Conservation (phyloP, 768 basidiomycete species). For the Termitomyces sp. region DNA sequence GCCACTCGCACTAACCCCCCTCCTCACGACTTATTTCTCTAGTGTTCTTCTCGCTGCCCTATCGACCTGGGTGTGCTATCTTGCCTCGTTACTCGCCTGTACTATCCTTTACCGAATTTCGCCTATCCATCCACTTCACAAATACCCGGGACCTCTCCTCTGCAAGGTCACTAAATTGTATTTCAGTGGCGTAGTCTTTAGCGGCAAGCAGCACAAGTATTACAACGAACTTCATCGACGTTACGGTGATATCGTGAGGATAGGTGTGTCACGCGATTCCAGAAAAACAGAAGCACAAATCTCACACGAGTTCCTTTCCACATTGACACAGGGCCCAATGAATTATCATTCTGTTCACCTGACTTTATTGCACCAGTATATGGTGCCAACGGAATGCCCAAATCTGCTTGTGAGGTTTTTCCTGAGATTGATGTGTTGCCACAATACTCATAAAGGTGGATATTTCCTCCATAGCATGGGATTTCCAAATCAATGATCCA, state of each 20-base stretch:
- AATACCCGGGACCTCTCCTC: constrained; percentile 39
- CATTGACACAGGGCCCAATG: constrained; percentile 33
- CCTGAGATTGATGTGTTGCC: not conserved
- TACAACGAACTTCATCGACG: constrained; percentile 37
- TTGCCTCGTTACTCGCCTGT: not conserved
- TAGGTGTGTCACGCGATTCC: constrained; percentile 29
- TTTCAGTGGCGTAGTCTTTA: constrained; percentile 20
- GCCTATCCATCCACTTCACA: constrained; percentile 40
- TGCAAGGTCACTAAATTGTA: constrained; percentile 35
- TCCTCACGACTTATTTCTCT: not conserved
- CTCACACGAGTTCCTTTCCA: too few relatives aligned
- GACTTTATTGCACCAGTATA: constrained; percentile 26
- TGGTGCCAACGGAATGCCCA: constrained; percentile 33
- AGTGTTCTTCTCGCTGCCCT: not conserved
- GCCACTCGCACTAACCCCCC: constrained; percentile 1
- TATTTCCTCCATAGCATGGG: constrained; percentile 27
- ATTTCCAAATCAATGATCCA: constrained; percentile 18
- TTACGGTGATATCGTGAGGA: constrained; percentile 49
- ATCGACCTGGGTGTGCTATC: not conserved
- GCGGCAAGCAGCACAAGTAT: constrained; percentile 37
- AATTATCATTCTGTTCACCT: constrained; percentile 33
- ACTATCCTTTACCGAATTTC: constrained; percentile 33
- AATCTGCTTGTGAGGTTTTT: constrained; percentile 19
- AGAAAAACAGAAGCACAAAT: too few relatives aligned
- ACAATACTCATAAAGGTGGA: not conserved